Evolutionary conservation across 2,329 filamentous ascomycete genomes (phyloP).

Genomic region (Zelopaecilomyces penicillatus): DNA sequence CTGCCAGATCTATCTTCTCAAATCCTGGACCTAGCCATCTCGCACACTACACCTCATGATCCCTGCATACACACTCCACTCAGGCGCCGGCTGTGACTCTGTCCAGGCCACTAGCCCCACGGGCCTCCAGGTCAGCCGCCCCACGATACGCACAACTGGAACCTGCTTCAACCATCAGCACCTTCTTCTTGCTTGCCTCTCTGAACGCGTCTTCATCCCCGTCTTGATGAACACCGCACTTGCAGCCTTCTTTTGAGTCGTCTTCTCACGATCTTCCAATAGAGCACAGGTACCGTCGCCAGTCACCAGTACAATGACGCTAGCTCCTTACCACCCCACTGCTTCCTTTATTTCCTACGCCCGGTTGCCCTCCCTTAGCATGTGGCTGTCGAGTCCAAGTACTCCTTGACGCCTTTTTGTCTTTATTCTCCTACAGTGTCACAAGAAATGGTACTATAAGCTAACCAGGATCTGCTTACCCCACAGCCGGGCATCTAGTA

Average conservation of each 20-base stretch:
- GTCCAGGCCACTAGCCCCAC: constrained; percentile 1
- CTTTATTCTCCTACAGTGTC: not conserved
- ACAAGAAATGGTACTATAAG: not conserved
- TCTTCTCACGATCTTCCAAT: not conserved
- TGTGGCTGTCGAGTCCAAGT: not conserved
- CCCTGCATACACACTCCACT: constrained; percentile 6
- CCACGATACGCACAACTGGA: not conserved
- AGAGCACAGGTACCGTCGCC: not conserved
- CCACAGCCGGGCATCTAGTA: not conserved
- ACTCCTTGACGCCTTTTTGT: not conserved
- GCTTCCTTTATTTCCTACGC: not conserved
- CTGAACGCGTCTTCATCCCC: not conserved
- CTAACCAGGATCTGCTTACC: not conserved
- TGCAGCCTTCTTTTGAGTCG: not conserved
- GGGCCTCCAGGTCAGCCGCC: not conserved
- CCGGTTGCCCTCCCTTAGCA: not conserved
- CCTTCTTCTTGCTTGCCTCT: not conserved
- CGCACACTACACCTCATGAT: constrained; percentile 9
- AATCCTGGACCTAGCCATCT: constrained; percentile 3
- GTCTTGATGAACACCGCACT: not conserved
- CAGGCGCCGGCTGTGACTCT: constrained; percentile 5
- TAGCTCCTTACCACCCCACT: no score
- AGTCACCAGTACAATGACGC: not conserved
- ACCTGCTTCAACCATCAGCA: not conserved
- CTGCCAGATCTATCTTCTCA: constrained; percentile 8